These are phyloP conservation scores for Cerrena zonata DNA, from an alignment of 1,284 basidiomycete species.

Conservation along the genomic window DNA sequence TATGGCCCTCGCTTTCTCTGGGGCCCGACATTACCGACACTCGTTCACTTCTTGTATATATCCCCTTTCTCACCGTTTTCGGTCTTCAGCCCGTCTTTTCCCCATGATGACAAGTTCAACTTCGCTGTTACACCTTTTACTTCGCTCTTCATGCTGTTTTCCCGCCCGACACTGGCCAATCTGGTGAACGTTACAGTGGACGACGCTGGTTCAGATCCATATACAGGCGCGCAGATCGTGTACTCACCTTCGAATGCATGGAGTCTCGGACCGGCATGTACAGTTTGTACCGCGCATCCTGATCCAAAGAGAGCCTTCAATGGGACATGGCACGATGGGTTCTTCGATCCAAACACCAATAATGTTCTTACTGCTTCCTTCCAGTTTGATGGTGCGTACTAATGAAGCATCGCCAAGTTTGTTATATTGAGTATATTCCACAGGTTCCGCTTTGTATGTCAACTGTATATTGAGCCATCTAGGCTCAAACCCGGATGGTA, in stretches of 20 bases:
- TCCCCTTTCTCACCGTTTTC: neutral
- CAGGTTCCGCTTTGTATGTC: conserved; percentile 30
- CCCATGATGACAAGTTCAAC: neutral
- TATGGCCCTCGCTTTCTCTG: neutral
- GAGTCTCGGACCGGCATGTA: conserved; percentile 5
- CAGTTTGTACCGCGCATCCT: conserved; percentile 7
- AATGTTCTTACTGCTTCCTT: conserved; percentile 21
- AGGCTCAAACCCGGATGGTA: conserved; percentile 17
- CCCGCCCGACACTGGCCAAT: conserved; percentile 13
- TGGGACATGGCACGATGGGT: conserved; percentile 7
- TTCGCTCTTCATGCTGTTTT: conserved; percentile 1
- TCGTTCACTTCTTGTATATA: neutral
- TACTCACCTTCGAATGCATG: conserved; percentile 23
- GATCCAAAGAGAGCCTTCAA: conserved; percentile 3
- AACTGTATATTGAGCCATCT: conserved; percentile 28
- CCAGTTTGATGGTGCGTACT: conserved; percentile 14
- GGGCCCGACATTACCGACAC: neutral
- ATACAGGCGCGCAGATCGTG: conserved; percentile 23
- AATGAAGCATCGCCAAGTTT: neutral
- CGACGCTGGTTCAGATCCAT: conserved; percentile 36
- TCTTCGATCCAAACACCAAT: conserved; percentile 7
- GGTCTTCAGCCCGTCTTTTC: neutral
- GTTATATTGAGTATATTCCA: neutral
- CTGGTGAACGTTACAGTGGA: conserved; percentile 39
- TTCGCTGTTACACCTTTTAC: conserved; percentile 2